phyloP scores from a whole-genome alignment of 164 flowering plant genomes.

The Nymphaea colorata region DNA sequence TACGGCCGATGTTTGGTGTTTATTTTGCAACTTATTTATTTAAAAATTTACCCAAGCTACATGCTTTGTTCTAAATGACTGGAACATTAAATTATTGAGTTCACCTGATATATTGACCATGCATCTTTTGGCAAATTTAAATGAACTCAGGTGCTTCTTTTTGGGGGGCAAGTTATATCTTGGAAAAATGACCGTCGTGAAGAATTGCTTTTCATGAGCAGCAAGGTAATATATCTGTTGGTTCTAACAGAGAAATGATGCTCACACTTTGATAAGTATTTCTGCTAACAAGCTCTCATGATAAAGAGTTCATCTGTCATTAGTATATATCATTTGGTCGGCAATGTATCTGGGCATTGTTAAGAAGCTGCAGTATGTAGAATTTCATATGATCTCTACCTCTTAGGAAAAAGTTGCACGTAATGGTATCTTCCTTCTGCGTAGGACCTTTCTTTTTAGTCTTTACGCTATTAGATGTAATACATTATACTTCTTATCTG shows the following conservation, averaged over 20 bases:
- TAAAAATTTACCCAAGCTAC: too few species aligned
- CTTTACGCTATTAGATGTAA: too few species aligned
- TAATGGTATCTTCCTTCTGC: too few species aligned
- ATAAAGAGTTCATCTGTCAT: not conserved
- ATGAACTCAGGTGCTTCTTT: slow-evolving; percentile 46
- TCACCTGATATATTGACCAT: not conserved
- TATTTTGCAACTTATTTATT: too few species aligned
- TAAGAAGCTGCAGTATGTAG: not conserved
- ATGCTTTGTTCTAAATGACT: too few species aligned
- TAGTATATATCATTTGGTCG: not conserved
- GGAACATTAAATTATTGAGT: not conserved
- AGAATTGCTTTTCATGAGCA: slow-evolving; percentile 68
- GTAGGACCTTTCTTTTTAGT: too few species aligned
- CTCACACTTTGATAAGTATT: not conserved
- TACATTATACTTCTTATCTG: too few species aligned
- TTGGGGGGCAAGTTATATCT: slow-evolving; percentile 77
- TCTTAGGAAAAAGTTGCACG: too few species aligned
- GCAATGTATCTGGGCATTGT: not conserved
- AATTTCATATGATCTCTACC: not conserved
- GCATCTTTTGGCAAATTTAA: not conserved
- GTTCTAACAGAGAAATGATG: not conserved
- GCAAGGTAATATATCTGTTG: slow-evolving; percentile 40
- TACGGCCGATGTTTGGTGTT: too few species aligned
- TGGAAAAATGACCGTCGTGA: slow-evolving; percentile 82
- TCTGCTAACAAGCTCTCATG: not conserved